Evolutionary conservation across 371 early-diverging fungal genomes (phyloP).

Genomic region (Rhizopus delemar): DNA sequence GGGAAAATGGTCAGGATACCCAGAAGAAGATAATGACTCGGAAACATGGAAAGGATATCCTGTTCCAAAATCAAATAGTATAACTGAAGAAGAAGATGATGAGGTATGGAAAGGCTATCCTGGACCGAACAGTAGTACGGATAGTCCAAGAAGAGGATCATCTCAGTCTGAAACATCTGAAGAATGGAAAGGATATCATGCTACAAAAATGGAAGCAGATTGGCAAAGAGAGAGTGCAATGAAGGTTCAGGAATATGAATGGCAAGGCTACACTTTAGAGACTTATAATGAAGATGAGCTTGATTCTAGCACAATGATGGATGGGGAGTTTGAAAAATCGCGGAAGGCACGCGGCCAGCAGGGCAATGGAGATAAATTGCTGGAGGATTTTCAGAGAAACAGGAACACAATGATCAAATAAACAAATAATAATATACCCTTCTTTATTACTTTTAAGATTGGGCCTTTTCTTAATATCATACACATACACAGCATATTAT

Average conservation of each 20-base stretch:
- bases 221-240: conserved; percentile 46
- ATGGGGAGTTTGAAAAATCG: conserved; percentile 48
- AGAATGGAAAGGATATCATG: conserved; percentile 55
- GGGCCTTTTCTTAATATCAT: no score
- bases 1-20: conserved; percentile 33
- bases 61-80: conserved; percentile 9
- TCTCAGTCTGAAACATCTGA: conserved; percentile 45
- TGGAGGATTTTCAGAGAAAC: conserved; percentile 12
- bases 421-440: conserved; percentile 18
- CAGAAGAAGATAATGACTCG: conserved; percentile 31
- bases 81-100: conserved; percentile 27
- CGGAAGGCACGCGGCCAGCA: conserved; percentile 39
- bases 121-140: conserved; percentile 23
- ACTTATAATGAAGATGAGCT: conserved; percentile 46
- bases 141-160: conserved; percentile 35
- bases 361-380: conserved; percentile 3
- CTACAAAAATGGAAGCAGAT: conserved; percentile 42
- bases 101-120: conserved; percentile 48
- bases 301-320: conserved; percentile 51
- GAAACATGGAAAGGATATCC: conserved; percentile 52
- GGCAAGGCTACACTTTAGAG: conserved; percentile 51
- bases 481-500: neutral
- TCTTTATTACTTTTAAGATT: neutral
- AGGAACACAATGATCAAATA: conserved; percentile 2
- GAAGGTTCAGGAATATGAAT: conserved; percentile 48